Evolutionary conservation across 352 stramenopile species (phyloP).

Genomic region (Pythium utonaiense): DNA sequence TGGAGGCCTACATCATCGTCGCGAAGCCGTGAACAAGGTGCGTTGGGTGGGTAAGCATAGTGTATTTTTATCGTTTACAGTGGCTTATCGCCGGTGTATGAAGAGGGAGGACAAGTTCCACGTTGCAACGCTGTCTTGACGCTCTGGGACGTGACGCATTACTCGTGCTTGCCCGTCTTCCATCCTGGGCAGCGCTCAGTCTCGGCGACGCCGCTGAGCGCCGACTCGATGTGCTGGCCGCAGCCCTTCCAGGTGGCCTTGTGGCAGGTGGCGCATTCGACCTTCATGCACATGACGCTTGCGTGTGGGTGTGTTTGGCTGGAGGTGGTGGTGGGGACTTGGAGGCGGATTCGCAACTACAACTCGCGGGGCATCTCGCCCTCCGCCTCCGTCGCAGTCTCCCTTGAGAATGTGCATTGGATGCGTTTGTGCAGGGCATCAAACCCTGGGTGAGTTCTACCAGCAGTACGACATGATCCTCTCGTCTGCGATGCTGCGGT

Average conservation of each 20-base stretch:
- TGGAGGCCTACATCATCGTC: conserved; percentile 56
- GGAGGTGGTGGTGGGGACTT: conserved; percentile 18
- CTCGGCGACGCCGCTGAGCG: conserved; percentile 42
- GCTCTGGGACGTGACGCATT: too few relatives aligned
- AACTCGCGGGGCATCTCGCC: not conserved
- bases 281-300: conserved; percentile 48
- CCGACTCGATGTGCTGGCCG: conserved; percentile 53
- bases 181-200: conserved; percentile 48
- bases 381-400: not conserved
- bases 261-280: conserved; percentile 52
- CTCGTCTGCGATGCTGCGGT: not conserved
- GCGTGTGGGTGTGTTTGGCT: not conserved
- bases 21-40: conserved; percentile 20
- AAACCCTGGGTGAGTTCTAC: too few relatives aligned
- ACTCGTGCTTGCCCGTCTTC: conserved; percentile 54
- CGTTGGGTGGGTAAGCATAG: too few relatives aligned
- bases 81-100: too few relatives aligned
- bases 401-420: not conserved
- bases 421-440: too few relatives aligned
- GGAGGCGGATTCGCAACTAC: conserved; percentile 1
- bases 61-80: conserved; percentile 1
- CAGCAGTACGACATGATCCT: too few relatives aligned
- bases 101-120: too few relatives aligned
- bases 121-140: too few relatives aligned
- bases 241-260: conserved; percentile 64